Conservation (phyloP, 257 asterid genomes). For the Solanum pinnatisectum region DNA sequence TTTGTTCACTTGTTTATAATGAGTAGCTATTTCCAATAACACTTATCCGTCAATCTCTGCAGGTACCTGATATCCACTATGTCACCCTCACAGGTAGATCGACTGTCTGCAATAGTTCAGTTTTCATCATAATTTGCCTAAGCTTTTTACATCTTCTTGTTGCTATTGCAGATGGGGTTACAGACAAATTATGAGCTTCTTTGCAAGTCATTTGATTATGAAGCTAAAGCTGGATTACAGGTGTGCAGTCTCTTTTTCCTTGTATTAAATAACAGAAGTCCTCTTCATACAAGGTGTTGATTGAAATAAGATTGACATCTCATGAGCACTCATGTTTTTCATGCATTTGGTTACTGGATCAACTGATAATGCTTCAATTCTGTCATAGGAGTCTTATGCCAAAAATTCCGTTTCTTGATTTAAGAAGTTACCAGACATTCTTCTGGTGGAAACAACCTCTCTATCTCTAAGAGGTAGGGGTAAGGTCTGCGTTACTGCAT, state of each 20-base stretch:
- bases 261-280: not conserved
- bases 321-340: not conserved
- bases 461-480: not conserved
- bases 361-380: not conserved
- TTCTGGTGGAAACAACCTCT: not conserved
- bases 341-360: not conserved
- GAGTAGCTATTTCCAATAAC: not conserved
- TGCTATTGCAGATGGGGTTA: conserved; percentile 40
- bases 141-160: not conserved
- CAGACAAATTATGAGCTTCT: conserved; percentile 71
- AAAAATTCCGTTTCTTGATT: not conserved
- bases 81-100: conserved; percentile 78
- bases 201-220: conserved; percentile 50
- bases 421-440: not conserved
- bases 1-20: not conserved
- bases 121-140: not conserved
- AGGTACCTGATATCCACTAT: conserved; percentile 65
- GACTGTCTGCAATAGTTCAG: not conserved
- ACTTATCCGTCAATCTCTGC: conserved; percentile 15
- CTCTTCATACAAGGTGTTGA: not conserved
- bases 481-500: not conserved
- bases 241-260: conserved; percentile 7
- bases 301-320: not conserved
- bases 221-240: conserved; percentile 48
- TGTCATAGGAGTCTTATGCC: not conserved